Evolutionary conservation across 345 rosid species (phyloP), one percentile per base, ranked within the genome.

Genomic region (Eucalyptus marginata): DNA sequence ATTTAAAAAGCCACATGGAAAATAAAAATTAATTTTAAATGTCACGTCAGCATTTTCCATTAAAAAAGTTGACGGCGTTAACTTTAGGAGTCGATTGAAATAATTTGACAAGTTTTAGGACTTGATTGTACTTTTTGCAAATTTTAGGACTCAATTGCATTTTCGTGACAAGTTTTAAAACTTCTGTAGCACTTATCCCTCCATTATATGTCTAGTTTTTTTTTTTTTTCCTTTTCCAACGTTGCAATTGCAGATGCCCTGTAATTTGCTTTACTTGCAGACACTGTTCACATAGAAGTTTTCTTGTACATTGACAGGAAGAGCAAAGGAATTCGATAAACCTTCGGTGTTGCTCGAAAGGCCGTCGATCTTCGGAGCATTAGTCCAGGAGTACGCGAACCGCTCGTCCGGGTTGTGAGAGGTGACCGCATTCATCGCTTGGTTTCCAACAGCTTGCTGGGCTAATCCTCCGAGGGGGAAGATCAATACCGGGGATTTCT

Each of bases 311-410:
- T 31, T 87, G 22, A 87, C 95, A 97, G 99, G 99, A 47, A 92
- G 88, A 88, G 98, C 96, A 12, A 94, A 92, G 90, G 99, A 97
- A 92, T 97, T 94, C 62, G 98, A 96, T 62, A 95, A 88, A 62
- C 99, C 99, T 14, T 92, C 96, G 24, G 90, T 91, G 46, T 90
- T 97, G 93, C 93, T 97, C 3, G 97, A 96, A 92, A 93, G 94
- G 90, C 94, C 54, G 25, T 94, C 99, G 14, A 93, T 96, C 6
- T 97, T 97, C 85, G 96, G 93, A 29, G 98, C 99, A 66, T 49
- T 97, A 87, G 99, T 97, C 90, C 99, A 96, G 92, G 99, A 97
- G 89, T 97, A 97, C 24, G 99, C 99, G 51, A 95, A 95, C 79
- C 95, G 99, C 33, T 95, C 99, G 22, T 86, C 96, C 25, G 97